These are phyloP conservation scores for Murraya paniculata DNA, from an alignment of 345 rosid species.

Conservation along the genomic window DNA sequence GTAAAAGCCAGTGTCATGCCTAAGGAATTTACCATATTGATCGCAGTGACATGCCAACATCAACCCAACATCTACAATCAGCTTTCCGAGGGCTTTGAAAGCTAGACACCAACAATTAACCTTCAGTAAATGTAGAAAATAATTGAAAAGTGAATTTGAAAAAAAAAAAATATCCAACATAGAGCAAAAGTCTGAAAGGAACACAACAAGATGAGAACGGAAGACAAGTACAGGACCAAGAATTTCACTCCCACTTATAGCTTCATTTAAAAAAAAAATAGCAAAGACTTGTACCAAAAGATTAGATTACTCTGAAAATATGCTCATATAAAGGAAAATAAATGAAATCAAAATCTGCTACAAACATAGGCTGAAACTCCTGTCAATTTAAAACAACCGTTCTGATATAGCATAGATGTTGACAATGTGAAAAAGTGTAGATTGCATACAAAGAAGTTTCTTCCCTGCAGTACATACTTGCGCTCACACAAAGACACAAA, in stretches of 20 bases:
- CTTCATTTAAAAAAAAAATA: constrained; percentile 1
- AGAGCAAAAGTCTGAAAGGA: neutral
- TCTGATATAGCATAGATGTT: neutral
- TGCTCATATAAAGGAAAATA: neutral
- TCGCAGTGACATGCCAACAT: constrained; percentile 89
- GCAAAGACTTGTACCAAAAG: neutral
- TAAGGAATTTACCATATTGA: constrained; percentile 57
- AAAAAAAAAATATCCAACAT: neutral
- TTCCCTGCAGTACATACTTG: neutral
- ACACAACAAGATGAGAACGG: neutral
- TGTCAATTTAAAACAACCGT: neutral
- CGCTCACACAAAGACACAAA: neutral
- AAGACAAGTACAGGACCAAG: neutral
- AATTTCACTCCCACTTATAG: neutral
- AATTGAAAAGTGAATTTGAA: neutral
- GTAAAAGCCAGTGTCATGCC: constrained; percentile 5
- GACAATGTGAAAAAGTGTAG: neutral
- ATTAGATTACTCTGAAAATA: constrained; percentile 5
- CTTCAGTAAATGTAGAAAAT: constrained; percentile 4
- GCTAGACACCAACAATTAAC: constrained; percentile 38
- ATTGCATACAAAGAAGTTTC: neutral
- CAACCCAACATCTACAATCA: constrained; percentile 74
- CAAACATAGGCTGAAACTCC: neutral
- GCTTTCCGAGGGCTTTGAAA: constrained; percentile 85
- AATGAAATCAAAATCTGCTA: neutral